Conservation (phyloP, 2,329 filamentous ascomycete genomes). For the Chrysoporthe austroafricana region DNA sequence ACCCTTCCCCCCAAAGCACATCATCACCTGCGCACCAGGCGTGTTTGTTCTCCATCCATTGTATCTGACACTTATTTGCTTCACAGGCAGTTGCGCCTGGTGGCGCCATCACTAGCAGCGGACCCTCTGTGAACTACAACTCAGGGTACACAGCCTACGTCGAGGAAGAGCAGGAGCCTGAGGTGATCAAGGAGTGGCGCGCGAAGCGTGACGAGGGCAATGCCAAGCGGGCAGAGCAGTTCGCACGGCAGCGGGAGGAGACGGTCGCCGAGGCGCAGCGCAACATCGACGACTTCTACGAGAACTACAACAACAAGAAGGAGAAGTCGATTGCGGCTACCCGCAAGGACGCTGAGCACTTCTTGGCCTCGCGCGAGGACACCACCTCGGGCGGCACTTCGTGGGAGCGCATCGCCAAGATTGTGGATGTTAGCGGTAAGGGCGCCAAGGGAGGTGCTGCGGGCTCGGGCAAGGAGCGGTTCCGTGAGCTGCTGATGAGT, state of each 20-base stretch:
- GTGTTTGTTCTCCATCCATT: not conserved
- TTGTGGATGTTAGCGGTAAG: constrained; percentile 97
- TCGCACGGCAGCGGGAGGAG: constrained; percentile 78
- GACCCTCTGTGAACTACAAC: constrained; percentile 66
- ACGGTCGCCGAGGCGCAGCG: constrained; percentile 88
- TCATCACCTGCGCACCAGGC: not conserved
- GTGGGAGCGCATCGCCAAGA: constrained; percentile 97
- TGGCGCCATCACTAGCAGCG: constrained; percentile 72
- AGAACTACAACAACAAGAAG: constrained; percentile 98
- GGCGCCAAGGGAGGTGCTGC: constrained; percentile 82
- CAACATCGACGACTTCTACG: constrained; percentile 98
- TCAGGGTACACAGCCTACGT: constrained; percentile 62
- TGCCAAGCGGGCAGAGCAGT: constrained; percentile 82
- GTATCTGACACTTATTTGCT: constrained; percentile 4
- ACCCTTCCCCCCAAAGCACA: not conserved
- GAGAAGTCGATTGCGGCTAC: constrained; percentile 92
- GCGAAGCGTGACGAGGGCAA: constrained; percentile 84
- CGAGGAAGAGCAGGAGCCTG: constrained; percentile 72
- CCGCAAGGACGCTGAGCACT: constrained; percentile 89
- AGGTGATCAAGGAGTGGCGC: constrained; percentile 90
- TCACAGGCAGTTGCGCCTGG: constrained; percentile 71
- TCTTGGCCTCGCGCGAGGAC: constrained; percentile 85
- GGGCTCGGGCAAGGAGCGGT: constrained; percentile 93
- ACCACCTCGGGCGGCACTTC: constrained; percentile 93
- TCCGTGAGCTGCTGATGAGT: constrained; percentile 85